Conservation (phyloP, 2,329 filamentous ascomycete species). For the Penicillium decumbens region DNA sequence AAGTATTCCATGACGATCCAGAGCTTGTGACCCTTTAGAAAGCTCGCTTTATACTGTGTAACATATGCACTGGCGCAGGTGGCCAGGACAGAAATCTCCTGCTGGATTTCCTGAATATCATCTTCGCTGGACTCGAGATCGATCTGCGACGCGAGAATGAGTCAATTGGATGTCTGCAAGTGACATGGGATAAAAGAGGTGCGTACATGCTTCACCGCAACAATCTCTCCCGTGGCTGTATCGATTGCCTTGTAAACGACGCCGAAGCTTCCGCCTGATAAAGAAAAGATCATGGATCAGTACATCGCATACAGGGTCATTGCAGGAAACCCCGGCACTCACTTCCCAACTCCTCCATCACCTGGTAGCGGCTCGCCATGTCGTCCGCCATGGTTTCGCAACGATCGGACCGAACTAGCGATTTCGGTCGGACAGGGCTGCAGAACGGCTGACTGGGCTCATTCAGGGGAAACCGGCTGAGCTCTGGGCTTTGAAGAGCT, state of each 20-base stretch:
- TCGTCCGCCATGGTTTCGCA: slow-evolving; percentile 40
- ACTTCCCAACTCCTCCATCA: slow-evolving; percentile 95
- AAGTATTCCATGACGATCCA: slow-evolving; percentile 99
- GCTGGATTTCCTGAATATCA: slow-evolving; percentile 96
- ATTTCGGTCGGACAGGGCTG: slow-evolving; percentile 17
- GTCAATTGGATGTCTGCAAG: slow-evolving; percentile 13
- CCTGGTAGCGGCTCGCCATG: slow-evolving; percentile 83
- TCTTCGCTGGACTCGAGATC: slow-evolving; percentile 98
- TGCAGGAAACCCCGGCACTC: slow-evolving; percentile 41
- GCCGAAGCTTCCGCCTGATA: slow-evolving; percentile 83
- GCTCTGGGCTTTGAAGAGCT: slow-evolving; percentile 5
- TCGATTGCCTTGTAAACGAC: slow-evolving; percentile 97
- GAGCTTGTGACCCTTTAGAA: slow-evolving; percentile 90
- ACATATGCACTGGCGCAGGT: slow-evolving; percentile 92
- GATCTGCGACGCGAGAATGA: slow-evolving; percentile 56
- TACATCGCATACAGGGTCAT: slow-evolving; percentile 5
- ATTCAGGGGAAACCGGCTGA: slow-evolving; percentile 11
- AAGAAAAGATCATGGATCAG: slow-evolving; percentile 19
- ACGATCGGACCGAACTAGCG: slow-evolving; percentile 15
- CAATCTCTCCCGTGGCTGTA: slow-evolving; percentile 80
- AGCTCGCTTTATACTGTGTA: slow-evolving; percentile 94
- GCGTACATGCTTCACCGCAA: slow-evolving; percentile 91
- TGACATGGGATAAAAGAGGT: slow-evolving; percentile 1
- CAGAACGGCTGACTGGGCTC: slow-evolving; percentile 12
- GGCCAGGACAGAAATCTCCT: slow-evolving; percentile 90